Evolutionary conservation across 139 green algal species (phyloP).

Genomic region (Chlorella vulgaris): DNA sequence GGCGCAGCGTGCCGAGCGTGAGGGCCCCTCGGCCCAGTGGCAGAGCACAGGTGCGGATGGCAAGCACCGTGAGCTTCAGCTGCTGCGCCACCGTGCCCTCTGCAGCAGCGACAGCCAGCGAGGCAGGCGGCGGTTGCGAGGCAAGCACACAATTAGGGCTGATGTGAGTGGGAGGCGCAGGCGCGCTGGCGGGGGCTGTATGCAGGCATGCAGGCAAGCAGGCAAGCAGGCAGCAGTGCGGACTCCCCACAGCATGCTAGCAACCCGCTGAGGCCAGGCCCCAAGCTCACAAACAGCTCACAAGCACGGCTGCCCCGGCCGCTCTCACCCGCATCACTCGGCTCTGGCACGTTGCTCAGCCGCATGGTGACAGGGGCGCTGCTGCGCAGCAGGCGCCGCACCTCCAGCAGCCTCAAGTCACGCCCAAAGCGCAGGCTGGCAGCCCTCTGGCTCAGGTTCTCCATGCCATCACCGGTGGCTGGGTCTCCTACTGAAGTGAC

Average conservation of each 20-base stretch:
- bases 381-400: conserved; percentile 58
- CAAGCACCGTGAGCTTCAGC: conserved; percentile 67
- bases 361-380: conserved; percentile 41
- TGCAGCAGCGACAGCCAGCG: not conserved
- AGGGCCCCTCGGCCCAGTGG: conserved; percentile 65
- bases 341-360: conserved; percentile 48
- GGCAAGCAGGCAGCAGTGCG: too few species aligned
- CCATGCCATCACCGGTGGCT: conserved; percentile 54
- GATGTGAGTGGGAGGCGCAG: not conserved
- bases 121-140: too few species aligned
- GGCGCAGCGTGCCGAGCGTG: conserved; percentile 45
- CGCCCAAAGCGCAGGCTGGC: conserved; percentile 70
- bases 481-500: not conserved
- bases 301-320: too few species aligned
- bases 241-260: too few species aligned
- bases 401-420: conserved; percentile 78
- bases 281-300: too few species aligned
- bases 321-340: conserved; percentile 52
- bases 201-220: too few species aligned
- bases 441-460: conserved; percentile 33
- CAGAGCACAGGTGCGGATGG: conserved; percentile 80
- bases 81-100: conserved; percentile 51
- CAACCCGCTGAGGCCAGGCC: too few species aligned
- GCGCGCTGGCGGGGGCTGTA: too few species aligned
- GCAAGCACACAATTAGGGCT: not conserved